phyloP scores from a whole-genome alignment of 495 filamentous ascomycete genomes.

The Aspergillus cavernicola region DNA sequence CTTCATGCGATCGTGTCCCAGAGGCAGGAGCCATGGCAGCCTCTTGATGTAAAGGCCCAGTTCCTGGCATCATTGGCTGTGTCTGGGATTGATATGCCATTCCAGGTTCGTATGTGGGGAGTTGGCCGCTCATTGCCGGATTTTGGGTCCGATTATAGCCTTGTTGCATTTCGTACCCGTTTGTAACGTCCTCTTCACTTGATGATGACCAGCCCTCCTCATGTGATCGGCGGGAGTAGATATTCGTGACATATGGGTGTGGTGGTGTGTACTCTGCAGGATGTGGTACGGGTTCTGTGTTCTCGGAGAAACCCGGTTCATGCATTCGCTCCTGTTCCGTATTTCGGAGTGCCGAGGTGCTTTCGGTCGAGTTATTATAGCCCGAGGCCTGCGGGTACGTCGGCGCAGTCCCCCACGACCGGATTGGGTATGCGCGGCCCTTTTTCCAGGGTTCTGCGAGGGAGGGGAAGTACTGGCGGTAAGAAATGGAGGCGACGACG shows the following conservation, averaged over 20 bases:
- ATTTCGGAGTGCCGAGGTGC: conserved; percentile 31
- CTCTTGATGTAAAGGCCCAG: background rate
- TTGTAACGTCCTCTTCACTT: conserved; percentile 37
- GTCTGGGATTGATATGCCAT: conserved; percentile 36
- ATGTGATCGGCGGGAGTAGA: conserved; percentile 28
- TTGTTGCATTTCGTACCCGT: conserved; percentile 43
- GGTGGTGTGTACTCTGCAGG: conserved; percentile 13
- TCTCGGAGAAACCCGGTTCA: conserved; percentile 9
- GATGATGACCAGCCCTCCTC: conserved; percentile 41
- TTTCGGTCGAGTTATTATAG: conserved; percentile 18
- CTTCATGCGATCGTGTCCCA: background rate
- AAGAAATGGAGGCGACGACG: conserved; percentile 43
- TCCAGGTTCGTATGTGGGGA: conserved; percentile 25
- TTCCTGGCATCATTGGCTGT: background rate
- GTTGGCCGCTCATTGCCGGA: conserved; percentile 18
- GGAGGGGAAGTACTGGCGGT: conserved; percentile 56
- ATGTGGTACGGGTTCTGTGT: background rate
- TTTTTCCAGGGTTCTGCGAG: conserved; percentile 54
- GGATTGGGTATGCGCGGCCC: conserved; percentile 60
- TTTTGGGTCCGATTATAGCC: conserved; percentile 30
- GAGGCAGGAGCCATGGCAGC: background rate
- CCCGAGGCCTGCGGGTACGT: conserved; percentile 19
- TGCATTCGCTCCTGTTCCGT: conserved; percentile 31
- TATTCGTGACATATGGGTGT: conserved; percentile 25
- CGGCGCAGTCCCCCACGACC: conserved; percentile 52